Evolutionary conservation across 345 rosid species (phyloP).

Genomic region (Eucalyptus polybractea): DNA sequence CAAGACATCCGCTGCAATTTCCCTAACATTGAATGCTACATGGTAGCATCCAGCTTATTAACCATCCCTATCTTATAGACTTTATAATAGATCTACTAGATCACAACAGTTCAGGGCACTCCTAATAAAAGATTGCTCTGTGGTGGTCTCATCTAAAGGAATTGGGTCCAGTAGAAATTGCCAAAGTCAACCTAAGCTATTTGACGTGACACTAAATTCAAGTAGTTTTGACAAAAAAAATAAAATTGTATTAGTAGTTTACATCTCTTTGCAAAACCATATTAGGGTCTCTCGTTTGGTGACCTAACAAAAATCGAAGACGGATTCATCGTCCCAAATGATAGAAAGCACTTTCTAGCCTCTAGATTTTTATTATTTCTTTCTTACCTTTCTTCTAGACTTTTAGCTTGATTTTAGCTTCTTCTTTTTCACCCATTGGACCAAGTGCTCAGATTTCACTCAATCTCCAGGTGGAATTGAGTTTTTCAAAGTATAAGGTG

Average conservation of each 20-base stretch:
- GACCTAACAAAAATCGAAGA: neutral
- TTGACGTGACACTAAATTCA: neutral
- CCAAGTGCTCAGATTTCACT: neutral
- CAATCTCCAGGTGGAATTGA: neutral
- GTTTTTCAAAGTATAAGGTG: neutral
- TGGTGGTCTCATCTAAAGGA: neutral
- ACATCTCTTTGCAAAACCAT: neutral
- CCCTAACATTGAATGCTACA: neutral
- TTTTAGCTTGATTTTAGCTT: neutral
- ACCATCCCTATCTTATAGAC: neutral
- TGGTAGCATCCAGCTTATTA: neutral
- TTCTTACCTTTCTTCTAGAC: neutral
- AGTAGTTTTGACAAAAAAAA: neutral
- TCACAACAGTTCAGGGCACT: neutral
- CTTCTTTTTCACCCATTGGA: neutral
- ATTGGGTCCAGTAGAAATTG: neutral
- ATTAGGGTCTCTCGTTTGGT: neutral
- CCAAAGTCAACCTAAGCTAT: neutral
- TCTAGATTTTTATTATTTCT: neutral
- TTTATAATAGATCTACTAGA: neutral
- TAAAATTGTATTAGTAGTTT: neutral
- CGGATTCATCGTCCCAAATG: neutral
- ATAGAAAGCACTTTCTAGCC: neutral
- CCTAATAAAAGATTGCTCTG: neutral
- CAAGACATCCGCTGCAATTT: neutral